A percentile compares a stretch with the other conserved stretches of the same genome.
These are phyloP conservation scores for Colletotrichum plurivorum DNA, from an alignment of 2,329 filamentous ascomycete genomes.

Conservation along the genomic window DNA sequence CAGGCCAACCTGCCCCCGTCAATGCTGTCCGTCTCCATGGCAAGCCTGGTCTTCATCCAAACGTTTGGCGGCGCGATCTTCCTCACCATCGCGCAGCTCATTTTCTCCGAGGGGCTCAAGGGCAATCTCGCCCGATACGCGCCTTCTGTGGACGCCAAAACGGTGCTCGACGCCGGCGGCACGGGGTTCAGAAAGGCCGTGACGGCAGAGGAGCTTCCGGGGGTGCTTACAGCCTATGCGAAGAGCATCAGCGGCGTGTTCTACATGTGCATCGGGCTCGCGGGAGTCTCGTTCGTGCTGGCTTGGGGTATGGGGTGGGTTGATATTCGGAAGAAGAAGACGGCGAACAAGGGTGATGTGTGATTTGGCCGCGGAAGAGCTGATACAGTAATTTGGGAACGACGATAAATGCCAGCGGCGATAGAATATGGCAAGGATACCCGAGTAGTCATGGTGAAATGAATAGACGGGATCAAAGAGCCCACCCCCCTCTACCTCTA, in stretches of 20 bases:
- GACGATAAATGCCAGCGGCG: too few species aligned
- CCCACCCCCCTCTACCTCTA: too few species aligned
- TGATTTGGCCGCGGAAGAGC: neutral
- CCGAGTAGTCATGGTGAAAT: too few species aligned
- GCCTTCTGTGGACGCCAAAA: slow-evolving; percentile 49
- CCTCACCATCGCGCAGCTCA: slow-evolving; percentile 51
- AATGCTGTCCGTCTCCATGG: slow-evolving; percentile 46
- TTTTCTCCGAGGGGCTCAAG: slow-evolving; percentile 29
- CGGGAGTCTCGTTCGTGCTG: slow-evolving; percentile 49
- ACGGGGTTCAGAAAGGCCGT: slow-evolving; percentile 54
- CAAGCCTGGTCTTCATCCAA: slow-evolving; percentile 53
- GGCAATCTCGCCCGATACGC: slow-evolving; percentile 31
- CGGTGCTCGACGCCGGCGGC: slow-evolving; percentile 59
- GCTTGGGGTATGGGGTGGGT: slow-evolving; percentile 62
- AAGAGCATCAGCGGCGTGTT: slow-evolving; percentile 50
- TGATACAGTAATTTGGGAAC: too few species aligned
- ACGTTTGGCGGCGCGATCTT: slow-evolving; percentile 64
- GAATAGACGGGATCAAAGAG: too few species aligned
- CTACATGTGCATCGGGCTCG: slow-evolving; percentile 49
- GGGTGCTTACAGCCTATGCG: slow-evolving; percentile 58
- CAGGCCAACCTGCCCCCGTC: slow-evolving; percentile 46
- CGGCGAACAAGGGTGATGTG: slow-evolving; percentile 7
- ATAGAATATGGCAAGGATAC: too few species aligned
- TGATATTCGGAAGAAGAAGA: slow-evolving; percentile 56
- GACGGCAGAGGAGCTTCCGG: slow-evolving; percentile 45